Base-by-base conservation (phyloP, 78 protist genomes). In the Blattamonas nauphoetae region DNA sequence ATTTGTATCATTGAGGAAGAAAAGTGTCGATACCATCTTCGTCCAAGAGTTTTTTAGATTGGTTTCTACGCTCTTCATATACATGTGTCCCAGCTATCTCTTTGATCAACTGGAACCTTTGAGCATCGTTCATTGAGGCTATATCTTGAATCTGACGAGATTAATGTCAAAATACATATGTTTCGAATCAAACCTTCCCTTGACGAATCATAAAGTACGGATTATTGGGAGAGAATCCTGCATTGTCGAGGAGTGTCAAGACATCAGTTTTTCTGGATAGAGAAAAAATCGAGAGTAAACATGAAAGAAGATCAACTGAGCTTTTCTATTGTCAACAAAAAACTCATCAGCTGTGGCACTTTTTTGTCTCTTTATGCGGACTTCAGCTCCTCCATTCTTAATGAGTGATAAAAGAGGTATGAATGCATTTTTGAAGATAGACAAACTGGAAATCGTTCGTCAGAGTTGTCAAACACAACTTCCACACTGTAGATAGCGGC, bases 141-240 rank as follows among this genome's bases (percentile, higher is more conserved):
- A 96, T 88, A 2, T 86, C 43, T n/a, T 41, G 63, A 82, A 96
- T 90, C 91, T 90, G 84, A 33, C 5, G 42, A n/a, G n/a, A n/a
- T n/a, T n/a, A n/a, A n/a, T n/a, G n/a, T n/a, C n/a, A n/a, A n/a
- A n/a, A 41, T 42, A 1, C 85, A 78, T 3, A 55, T 35, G 85
- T 3, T 32, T 41, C 91, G 4, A 1, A 78, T 21, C 2, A 2
- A 35, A 90, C 95, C 88, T 94, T 94, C 21, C 98, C 98, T 91
- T 98, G 99, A 89, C 93, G 98, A 2, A 98, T 98, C 41, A 98
- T 98, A 92, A 93, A 96, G 89, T 97, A 98, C 41, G 99, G 98
- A 84, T 98, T 97, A 33, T 94, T 82, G 6, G 92, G 90, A 3
- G 98, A 95, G 46, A 98, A 93, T 44, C 99, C 99, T 1, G 99